phyloP scores from a whole-genome alignment of 495 filamentous ascomycete species.

The Neurospora pannonica region DNA sequence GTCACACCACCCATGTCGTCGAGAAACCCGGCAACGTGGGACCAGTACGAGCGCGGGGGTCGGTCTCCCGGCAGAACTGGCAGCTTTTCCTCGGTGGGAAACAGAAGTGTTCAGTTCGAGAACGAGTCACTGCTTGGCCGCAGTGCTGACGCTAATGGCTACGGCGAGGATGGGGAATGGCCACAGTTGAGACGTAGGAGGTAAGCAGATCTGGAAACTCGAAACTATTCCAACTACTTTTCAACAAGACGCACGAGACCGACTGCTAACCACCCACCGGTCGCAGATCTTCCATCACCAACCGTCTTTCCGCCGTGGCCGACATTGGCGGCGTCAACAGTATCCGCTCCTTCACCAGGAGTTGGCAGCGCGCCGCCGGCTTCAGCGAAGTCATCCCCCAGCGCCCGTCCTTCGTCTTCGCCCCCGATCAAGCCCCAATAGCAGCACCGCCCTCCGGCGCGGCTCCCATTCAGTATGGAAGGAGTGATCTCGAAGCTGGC shows the following conservation, averaged over 20 bases:
- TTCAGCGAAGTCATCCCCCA: constrained; percentile 80
- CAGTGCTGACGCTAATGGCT: constrained; percentile 13
- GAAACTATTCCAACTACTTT: neutral
- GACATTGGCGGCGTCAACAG: constrained; percentile 88
- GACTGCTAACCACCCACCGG: neutral
- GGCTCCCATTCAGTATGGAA: constrained; percentile 18
- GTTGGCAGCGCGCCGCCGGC: constrained; percentile 84
- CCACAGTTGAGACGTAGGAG: constrained; percentile 29
- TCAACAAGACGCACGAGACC: constrained; percentile 3
- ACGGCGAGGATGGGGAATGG: constrained; percentile 23
- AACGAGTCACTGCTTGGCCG: constrained; percentile 31
- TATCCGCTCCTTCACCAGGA: constrained; percentile 87
- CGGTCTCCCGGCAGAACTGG: constrained; percentile 23
- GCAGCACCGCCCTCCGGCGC: constrained; percentile 17
- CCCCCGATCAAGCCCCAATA: constrained; percentile 34
- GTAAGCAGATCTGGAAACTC: constrained; percentile 2
- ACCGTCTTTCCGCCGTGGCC: constrained; percentile 56
- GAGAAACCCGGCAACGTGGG: constrained; percentile 44
- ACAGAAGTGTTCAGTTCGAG: constrained; percentile 28
- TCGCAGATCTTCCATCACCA: constrained; percentile 61
- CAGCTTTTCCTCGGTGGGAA: constrained; percentile 27
- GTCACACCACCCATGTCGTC: constrained; percentile 15
- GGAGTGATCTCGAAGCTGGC: constrained; percentile 25
- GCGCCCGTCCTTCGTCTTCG: constrained; percentile 58
- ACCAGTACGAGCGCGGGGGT: constrained; percentile 33